Evolutionary conservation across 1,284 basidiomycete species (phyloP).

Genomic region (Vanrija sp.): DNA sequence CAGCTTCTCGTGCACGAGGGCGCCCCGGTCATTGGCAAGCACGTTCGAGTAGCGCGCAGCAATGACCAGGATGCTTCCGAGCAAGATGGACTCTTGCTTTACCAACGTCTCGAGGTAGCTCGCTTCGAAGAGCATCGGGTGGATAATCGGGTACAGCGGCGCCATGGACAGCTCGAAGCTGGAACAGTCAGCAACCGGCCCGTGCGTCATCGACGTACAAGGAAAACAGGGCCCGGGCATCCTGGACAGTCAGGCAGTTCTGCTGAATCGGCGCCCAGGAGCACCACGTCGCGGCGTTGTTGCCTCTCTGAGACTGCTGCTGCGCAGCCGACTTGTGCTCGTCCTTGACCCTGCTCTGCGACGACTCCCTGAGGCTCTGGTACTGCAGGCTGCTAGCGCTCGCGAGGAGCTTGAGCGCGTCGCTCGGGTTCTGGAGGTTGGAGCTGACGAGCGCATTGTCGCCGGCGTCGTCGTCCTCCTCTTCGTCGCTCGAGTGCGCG

Average conservation of each 20-base stretch:
- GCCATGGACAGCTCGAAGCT: constrained; percentile 17
- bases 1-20: constrained; percentile 1
- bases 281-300: constrained; percentile 5
- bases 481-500: constrained; percentile 5
- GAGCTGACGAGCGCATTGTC: constrained; percentile 7
- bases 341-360: too few species aligned
- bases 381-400: constrained; percentile 10
- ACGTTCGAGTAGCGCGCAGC: constrained; percentile 9
- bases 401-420: constrained; percentile 13
- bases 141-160: constrained; percentile 11
- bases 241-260: constrained; percentile 5
- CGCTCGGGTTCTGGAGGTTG: constrained; percentile 12
- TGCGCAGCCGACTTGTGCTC: neutral
- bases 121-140: constrained; percentile 6
- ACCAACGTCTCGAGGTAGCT: constrained; percentile 10
- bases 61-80: constrained; percentile 11
- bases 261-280: constrained; percentile 9
- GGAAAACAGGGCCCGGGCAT: constrained; percentile 5
- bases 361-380: neutral
- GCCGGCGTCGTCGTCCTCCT: neutral
- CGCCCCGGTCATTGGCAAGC: constrained; percentile 1
- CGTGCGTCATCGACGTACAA: constrained; percentile 2
- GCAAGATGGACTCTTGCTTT: constrained; percentile 6
- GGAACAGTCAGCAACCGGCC: neutral
- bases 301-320: neutral